Base-by-base conservation (phyloP, 176 grass and related monocot genomes). In the Puccinellia tenuiflora region DNA sequence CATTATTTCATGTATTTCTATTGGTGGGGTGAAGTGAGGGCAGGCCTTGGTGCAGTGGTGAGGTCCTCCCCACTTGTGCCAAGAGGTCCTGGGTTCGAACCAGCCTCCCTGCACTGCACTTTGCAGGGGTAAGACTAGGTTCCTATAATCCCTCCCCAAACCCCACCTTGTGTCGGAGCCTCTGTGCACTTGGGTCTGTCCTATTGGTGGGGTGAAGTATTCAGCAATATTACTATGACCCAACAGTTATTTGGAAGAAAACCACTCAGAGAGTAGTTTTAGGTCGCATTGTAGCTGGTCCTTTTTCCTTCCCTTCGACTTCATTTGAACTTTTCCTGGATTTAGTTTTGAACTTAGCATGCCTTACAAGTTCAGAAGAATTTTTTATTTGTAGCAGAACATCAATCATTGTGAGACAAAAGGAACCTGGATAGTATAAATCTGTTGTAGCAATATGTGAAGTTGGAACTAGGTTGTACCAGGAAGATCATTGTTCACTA, bases 341-440 rank as follows among this genome's bases (percentile, higher is more conserved):
- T 75, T 75, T 76, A n/a, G 42, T 60, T n/a, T 72, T 88, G 38
- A 42, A 59, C 21, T 75, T 37, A 31, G 17, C 31, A 80, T 81
- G 20, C 30, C 51, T 71, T 72, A 61, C 54, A 9, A 47, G 52
- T 62, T 34, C 38, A 62, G 68, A 80, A 62, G 62, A 62, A 50
- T 73, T 7, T 65, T 48, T 73, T 79, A 7, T 80, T 7, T 65
- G 5, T 24, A 38, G 25, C 60, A 66, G 45, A 81, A 13, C 54
- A 81, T 67, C 80, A 55, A 16, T 31, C 47, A 34, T 66, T 38
- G 37, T 47, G 59, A 52, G 40, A 77, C 7, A 51, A 61, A 82
- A 50, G 68, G 59, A 50, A 43, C 75, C 18, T 73, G 16, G 17
- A 28, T 66, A 42, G 12, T 60, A 57, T 59, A 60, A 29, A 43